Conservation (phyloP, 345 rosid species). For the Bruguiera gymnorhiza region DNA sequence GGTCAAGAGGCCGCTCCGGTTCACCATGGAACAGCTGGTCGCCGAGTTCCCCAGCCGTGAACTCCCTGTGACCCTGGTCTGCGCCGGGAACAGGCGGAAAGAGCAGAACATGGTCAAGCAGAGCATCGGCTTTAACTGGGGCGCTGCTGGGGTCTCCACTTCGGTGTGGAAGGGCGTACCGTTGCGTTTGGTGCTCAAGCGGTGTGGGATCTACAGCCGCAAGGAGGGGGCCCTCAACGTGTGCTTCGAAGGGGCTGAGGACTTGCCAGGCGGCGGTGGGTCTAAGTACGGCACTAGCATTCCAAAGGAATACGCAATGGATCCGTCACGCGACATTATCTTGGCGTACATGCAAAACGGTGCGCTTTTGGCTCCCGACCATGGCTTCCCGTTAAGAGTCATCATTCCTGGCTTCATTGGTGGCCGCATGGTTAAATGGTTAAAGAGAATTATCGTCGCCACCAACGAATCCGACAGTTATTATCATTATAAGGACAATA, state of each 20-base stretch:
- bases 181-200: constrained; percentile 53
- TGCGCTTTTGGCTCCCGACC: constrained; percentile 71
- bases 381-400: constrained; percentile 83
- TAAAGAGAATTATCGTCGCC: constrained; percentile 72
- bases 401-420: constrained; percentile 90
- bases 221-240: constrained; percentile 68
- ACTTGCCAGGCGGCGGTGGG: constrained; percentile 92
- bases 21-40: constrained; percentile 81
- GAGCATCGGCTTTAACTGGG: constrained; percentile 94
- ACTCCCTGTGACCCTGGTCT: constrained; percentile 72
- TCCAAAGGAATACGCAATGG: constrained; percentile 65
- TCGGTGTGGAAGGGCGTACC: constrained; percentile 85
- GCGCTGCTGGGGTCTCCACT: constrained; percentile 73
- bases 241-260: constrained; percentile 94
- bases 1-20: constrained; percentile 52
- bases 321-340: constrained; percentile 73
- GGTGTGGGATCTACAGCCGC: constrained; percentile 64
- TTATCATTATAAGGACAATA: constrained; percentile 78
- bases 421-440: constrained; percentile 95
- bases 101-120: constrained; percentile 90
- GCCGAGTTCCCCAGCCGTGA: constrained; percentile 62
- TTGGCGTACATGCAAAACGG: constrained; percentile 98
- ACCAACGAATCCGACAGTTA: constrained; percentile 66
- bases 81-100: constrained; percentile 91
- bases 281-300: constrained; percentile 90